Percentiles rank a stretch among this genome's conserved stretches.
These are phyloP conservation scores for Suhomyces yuchorum DNA, from an alignment of 1,139 yeast genomes.

Conservation along the genomic window DNA sequence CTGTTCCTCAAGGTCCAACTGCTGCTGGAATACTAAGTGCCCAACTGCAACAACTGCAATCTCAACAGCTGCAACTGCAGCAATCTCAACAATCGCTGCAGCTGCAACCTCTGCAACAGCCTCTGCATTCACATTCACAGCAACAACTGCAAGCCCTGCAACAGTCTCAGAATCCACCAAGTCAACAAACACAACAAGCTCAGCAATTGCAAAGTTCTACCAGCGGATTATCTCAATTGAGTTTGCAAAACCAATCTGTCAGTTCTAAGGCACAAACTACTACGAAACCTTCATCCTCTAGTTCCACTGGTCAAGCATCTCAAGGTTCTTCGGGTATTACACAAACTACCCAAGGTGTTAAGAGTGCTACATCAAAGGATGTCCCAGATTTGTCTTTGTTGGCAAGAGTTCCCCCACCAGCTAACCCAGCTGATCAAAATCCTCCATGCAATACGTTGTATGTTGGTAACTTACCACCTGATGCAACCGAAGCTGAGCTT, in stretches of 20 bases:
- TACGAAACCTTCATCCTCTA: background rate
- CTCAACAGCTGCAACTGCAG: conserved; percentile 13
- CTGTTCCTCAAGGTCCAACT: conserved; percentile 19
- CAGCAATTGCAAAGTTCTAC: conserved; percentile 9
- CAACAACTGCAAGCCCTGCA: conserved; percentile 10
- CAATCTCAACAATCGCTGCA: conserved; percentile 1
- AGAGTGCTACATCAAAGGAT: conserved; percentile 29
- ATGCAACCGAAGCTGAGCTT: conserved; percentile 91
- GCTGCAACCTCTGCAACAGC: background rate
- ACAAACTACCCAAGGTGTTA: conserved; percentile 4
- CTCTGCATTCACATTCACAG: background rate
- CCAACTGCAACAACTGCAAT: conserved; percentile 16
- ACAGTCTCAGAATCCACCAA: conserved; percentile 1
- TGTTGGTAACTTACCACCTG: conserved; percentile 96
- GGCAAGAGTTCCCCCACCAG: conserved; percentile 90
- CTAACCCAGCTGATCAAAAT: conserved; percentile 98
- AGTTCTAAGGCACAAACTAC: conserved; percentile 10
- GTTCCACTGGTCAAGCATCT: conserved; percentile 10
- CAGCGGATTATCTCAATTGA: conserved; percentile 7
- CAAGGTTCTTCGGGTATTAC: conserved; percentile 12
- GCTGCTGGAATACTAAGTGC: conserved; percentile 20
- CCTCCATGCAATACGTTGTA: conserved; percentile 97
- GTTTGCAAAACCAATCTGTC: conserved; percentile 4
- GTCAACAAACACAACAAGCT: conserved; percentile 10
- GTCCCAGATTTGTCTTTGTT: conserved; percentile 73